These are phyloP conservation scores for Salvia hispanica DNA, from an alignment of 257 asterid species.

Conservation along the genomic window DNA sequence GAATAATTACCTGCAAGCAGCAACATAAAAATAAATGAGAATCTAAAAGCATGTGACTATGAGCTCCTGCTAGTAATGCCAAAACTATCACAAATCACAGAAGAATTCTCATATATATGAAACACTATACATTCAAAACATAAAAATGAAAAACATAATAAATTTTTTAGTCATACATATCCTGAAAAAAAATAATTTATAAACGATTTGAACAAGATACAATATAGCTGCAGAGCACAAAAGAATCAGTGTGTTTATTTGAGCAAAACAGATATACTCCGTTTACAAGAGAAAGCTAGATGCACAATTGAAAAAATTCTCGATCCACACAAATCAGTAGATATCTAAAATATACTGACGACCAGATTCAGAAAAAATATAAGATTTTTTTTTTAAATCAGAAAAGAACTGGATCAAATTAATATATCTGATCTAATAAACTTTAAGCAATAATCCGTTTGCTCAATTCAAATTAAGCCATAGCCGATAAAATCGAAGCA, in stretches of 20 bases:
- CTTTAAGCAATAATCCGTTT: too few relatives aligned
- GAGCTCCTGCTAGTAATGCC: background rate
- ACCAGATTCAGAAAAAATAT: background rate
- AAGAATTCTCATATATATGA: background rate
- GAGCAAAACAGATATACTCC: background rate
- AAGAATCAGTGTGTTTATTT: background rate
- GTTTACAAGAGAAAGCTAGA: background rate
- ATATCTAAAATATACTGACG: background rate
- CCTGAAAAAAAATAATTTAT: too few relatives aligned
- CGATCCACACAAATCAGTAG: background rate
- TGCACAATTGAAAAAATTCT: background rate
- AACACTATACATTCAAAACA: too few relatives aligned
- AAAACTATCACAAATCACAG: background rate
- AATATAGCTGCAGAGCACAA: too few relatives aligned
- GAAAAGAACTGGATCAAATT: background rate
- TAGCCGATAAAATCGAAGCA: background rate
- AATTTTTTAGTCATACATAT: too few relatives aligned
- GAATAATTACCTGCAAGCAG: constrained; percentile 22
- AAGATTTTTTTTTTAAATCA: background rate
- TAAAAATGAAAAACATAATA: too few relatives aligned
- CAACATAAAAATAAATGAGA: background rate
- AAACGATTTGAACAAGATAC: too few relatives aligned
- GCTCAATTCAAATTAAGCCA: background rate
- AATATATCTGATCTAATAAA: background rate
- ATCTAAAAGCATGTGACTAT: background rate